Conservation (phyloP, 2,329 filamentous ascomycete genomes). For the Atkinsonella texensis region DNA sequence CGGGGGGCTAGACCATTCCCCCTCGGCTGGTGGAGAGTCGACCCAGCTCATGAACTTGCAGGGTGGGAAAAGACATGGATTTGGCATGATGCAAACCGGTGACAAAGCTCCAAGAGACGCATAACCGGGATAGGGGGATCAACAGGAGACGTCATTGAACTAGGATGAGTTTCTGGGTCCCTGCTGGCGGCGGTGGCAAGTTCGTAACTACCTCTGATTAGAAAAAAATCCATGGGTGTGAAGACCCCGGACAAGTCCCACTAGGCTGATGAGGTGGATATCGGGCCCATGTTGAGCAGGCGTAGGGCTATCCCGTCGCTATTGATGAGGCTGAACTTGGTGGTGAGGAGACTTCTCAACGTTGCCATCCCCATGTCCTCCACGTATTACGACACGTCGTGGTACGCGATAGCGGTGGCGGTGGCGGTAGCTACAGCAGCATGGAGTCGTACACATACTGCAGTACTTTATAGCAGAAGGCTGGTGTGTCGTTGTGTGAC, state of each 20-base stretch:
- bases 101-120: neutral
- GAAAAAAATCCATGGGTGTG: neutral
- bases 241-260: neutral
- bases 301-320: neutral
- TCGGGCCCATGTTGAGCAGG: neutral
- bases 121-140: neutral
- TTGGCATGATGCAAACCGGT: neutral
- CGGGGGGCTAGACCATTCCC: neutral
- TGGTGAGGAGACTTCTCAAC: neutral
- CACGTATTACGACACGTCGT: too few relatives aligned
- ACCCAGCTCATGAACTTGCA: neutral
- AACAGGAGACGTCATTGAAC: neutral
- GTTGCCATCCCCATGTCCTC: neutral
- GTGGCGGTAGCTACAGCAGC: too few relatives aligned
- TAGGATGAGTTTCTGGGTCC: neutral
- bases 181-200: constrained; percentile 1
- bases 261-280: neutral
- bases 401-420: too few relatives aligned
- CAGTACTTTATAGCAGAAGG: too few relatives aligned
- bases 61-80: neutral
- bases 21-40: neutral
- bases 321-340: neutral
- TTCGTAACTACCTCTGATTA: neutral
- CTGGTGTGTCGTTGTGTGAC: too few relatives aligned
- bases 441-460: too few relatives aligned